Conservation (phyloP, 108 stramenopile species). For the Nitzschia sp. region DNA sequence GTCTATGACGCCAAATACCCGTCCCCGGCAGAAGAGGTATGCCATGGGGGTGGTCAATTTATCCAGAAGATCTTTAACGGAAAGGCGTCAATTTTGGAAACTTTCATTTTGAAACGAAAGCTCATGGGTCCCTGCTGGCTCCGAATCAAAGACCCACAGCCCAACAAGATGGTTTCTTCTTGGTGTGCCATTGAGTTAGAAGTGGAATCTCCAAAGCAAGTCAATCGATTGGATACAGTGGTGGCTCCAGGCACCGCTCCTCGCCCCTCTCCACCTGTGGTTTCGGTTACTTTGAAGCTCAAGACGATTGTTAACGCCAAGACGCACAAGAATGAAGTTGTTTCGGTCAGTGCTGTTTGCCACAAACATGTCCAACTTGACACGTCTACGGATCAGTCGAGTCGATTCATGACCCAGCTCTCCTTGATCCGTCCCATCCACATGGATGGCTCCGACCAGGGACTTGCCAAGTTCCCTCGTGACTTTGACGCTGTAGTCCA, state of each 20-base stretch:
- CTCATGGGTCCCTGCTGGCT: constrained; percentile 99
- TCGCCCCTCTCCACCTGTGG: constrained; percentile 83
- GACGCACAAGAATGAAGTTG: constrained; percentile 94
- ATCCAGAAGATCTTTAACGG: constrained; percentile 91
- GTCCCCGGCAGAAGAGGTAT: constrained; percentile 62
- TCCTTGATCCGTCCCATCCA: constrained; percentile 85
- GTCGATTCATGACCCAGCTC: constrained; percentile 64
- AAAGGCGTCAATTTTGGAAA: constrained; percentile 85
- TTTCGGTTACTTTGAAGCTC: constrained; percentile 88
- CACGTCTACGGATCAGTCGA: constrained; percentile 61
- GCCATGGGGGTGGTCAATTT: constrained; percentile 75
- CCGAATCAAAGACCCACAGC: constrained; percentile 71
- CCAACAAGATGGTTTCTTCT: constrained; percentile 39
- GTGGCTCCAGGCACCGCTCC: constrained; percentile 38
- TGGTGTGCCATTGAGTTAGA: constrained; percentile 93
- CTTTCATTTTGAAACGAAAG: constrained; percentile 93
- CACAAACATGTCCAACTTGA: constrained; percentile 88
- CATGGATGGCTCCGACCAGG: constrained; percentile 27
- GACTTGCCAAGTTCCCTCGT: constrained; percentile 71
- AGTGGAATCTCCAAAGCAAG: constrained; percentile 80
- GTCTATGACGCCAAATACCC: constrained; percentile 92
- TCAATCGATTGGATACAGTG: constrained; percentile 61
- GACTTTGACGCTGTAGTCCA: constrained; percentile 74
- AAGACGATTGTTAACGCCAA: constrained; percentile 96
- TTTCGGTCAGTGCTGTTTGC: constrained; percentile 89